Evolutionary conservation across 768 basidiomycete species (phyloP).

Genomic region (Russula olivacea): DNA sequence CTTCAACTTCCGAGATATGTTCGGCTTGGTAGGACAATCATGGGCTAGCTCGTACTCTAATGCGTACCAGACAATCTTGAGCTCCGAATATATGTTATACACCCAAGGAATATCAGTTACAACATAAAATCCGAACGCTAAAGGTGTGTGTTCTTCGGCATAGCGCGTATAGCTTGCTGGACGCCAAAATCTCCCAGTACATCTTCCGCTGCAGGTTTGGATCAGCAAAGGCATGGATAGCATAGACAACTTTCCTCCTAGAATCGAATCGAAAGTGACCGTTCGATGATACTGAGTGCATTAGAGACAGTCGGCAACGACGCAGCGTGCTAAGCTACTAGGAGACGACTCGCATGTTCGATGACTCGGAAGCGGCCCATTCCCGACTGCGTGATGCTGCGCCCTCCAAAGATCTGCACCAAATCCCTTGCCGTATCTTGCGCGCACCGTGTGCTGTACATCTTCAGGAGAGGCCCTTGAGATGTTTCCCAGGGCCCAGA

Average conservation of each 20-base stretch:
- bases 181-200: constrained; percentile 76
- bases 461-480: constrained; percentile 70
- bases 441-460: constrained; percentile 64
- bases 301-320: neutral
- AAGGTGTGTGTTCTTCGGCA: constrained; percentile 63
- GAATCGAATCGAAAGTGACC: constrained; percentile 59
- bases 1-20: constrained; percentile 20
- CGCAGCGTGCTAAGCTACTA: neutral
- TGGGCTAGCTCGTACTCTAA: too few species aligned
- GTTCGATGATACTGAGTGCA: constrained; percentile 53
- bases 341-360: constrained; percentile 51
- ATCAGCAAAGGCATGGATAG: neutral
- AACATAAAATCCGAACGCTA: constrained; percentile 30
- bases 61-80: too few species aligned
- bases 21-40: neutral
- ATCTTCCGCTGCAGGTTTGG: constrained; percentile 50
- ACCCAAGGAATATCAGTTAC: neutral
- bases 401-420: constrained; percentile 80
- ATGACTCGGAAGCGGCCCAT: constrained; percentile 75
- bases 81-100: neutral
- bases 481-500: constrained; percentile 84
- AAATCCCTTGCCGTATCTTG: constrained; percentile 78
- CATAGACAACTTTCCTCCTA: constrained; percentile 45
- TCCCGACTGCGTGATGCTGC: constrained; percentile 79
- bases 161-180: constrained; percentile 67